Evolutionary conservation across 2,329 filamentous ascomycete species (phyloP).

Genomic region (Neophaeococcomyces aloes): DNA sequence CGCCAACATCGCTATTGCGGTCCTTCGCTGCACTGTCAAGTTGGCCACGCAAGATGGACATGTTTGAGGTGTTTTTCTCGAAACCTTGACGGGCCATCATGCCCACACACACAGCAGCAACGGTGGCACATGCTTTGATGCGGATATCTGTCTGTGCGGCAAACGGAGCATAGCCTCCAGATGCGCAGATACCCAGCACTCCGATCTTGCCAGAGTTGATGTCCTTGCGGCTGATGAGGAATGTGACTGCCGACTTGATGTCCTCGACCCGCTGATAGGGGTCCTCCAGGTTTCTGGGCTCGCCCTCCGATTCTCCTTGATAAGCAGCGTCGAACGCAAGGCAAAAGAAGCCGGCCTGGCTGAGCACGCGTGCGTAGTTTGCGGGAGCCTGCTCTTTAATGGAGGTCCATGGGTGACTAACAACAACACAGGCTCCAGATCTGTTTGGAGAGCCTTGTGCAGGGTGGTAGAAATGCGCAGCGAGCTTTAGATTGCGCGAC

Average conservation of each 20-base stretch:
- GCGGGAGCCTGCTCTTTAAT: constrained; percentile 24
- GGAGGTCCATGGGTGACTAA: constrained; percentile 23
- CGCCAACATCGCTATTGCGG: constrained; percentile 12
- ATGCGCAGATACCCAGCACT: constrained; percentile 24
- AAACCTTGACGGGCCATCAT: constrained; percentile 13
- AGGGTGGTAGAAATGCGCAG: background rate
- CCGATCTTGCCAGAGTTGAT: constrained; percentile 24
- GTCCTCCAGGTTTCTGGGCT: constrained; percentile 21
- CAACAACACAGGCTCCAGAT: constrained; percentile 15
- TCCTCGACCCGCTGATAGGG: constrained; percentile 22
- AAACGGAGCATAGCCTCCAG: constrained; percentile 25
- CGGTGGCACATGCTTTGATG: constrained; percentile 26
- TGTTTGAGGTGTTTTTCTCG: constrained; percentile 11
- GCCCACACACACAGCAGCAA: constrained; percentile 25
- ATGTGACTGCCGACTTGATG: constrained; percentile 23
- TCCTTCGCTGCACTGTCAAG: constrained; percentile 1
- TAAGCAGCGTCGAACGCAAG: constrained; percentile 21
- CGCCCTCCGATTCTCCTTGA: constrained; percentile 21
- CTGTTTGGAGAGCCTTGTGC: background rate
- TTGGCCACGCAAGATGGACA: background rate
- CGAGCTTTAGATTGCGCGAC: too few relatives aligned
- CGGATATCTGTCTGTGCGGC: constrained; percentile 20
- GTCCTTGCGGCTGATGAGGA: constrained; percentile 18
- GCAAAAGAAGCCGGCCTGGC: constrained; percentile 13
- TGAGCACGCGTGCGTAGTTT: constrained; percentile 19